Evolutionary conservation across 441 rosid species (phyloP), one percentile per base, ranked within the genome.

Genomic region (Viola pubescens): DNA sequence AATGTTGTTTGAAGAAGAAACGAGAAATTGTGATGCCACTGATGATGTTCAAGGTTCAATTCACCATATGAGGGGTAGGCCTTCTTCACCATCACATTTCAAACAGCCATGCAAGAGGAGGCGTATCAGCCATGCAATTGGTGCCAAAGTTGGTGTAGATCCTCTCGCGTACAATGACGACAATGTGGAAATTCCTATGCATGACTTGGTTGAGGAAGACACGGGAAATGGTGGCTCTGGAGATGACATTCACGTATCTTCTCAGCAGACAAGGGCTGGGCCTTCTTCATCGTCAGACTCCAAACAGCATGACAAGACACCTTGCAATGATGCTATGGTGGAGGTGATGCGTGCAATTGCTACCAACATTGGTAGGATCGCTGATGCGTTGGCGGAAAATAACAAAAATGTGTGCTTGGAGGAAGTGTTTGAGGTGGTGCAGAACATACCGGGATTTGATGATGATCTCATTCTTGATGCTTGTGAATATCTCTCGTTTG

Each of bases 381-480:
- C 56, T n/a, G 52, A 67, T 42, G 71, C 66, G 6, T 9, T 61
- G 56, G 55, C 50, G 1, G 57, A 61, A 56, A 48, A 56, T 5
- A 67, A 41, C 56, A 56, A 54, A 11, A 16, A 49, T 11, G 54
- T 48, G 14, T 60, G 61, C 52, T 42, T 67, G 57, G 66, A 61
- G 40, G 56, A 56, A 51, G 40, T 56, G 38, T 60, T 67, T 44
- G 48, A 48, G 10, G 51, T 48, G 61, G 66, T 67, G 40, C 19
- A 13, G 37, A 12, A 14, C 11, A 48, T 12, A 48, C 52, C 52
- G 3, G 71, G 47, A 6, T 67, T 67, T 10, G 66, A 67, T 8
- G 66, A 67, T 43, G 66, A 67, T 40, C 41, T 61, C 52, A 61
- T 61, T 12, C 9, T 67, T 37, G 62, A 54, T 4, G 71, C 71